A percentile compares a stretch with the other conserved stretches of the same genome.
These are phyloP conservation scores for Monilinia aucupariae DNA, from an alignment of 2,329 filamentous ascomycete species.

Conservation along the genomic window DNA sequence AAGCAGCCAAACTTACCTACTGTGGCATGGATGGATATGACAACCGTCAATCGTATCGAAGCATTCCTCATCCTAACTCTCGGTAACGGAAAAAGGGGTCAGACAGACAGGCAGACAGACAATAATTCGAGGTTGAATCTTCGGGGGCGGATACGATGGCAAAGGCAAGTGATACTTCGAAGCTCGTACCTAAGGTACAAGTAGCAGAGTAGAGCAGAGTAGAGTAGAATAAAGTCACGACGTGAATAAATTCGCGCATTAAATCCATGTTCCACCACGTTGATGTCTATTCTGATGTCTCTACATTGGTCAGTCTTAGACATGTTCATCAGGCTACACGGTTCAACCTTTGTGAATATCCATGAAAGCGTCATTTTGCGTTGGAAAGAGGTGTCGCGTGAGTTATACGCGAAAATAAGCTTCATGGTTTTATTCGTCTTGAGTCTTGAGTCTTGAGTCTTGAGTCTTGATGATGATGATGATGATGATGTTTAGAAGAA, in stretches of 20 bases:
- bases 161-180: too few relatives aligned
- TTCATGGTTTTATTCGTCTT: neutral
- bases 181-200: too few relatives aligned
- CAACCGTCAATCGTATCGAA: neutral
- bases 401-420: slow-evolving; percentile 1
- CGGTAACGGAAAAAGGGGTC: slow-evolving; percentile 3
- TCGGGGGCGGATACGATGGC: too few relatives aligned
- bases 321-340: neutral
- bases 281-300: neutral
- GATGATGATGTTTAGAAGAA: neutral
- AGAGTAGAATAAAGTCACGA: too few relatives aligned
- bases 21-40: neutral
- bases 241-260: neutral
- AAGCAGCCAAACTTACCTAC: neutral
- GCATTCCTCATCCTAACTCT: neutral
- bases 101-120: neutral
- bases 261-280: neutral
- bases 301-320: neutral
- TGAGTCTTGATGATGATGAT: too few relatives aligned
- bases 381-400: slow-evolving; percentile 9
- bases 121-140: too few relatives aligned
- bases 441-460: too few relatives aligned
- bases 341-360: neutral
- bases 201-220: too few relatives aligned
- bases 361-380: neutral